Percentiles rank a stretch among this genome's conserved stretches.
phyloP scores from a whole-genome alignment of 2,329 filamentous ascomycete species.

The Annulohypoxylon truncatum region DNA sequence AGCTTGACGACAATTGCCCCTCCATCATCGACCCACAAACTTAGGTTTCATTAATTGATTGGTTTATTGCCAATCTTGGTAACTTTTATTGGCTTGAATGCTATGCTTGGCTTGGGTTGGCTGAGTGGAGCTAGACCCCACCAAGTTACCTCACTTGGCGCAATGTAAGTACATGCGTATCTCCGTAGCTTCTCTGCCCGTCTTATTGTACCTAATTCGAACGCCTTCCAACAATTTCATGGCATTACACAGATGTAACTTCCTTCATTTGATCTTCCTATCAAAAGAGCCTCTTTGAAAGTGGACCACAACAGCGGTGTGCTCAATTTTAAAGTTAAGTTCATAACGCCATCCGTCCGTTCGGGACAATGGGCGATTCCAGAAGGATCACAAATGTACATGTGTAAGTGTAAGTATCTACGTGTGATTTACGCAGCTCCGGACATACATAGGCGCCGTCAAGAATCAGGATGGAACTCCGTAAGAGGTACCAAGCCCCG shows the following conservation, averaged over 20 bases:
- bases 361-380: neutral
- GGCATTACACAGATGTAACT: neutral
- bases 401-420: neutral
- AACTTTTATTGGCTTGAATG: conserved; percentile 25
- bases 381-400: conserved; percentile 8
- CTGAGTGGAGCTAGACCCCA: conserved; percentile 18
- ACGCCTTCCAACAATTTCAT: conserved; percentile 10
- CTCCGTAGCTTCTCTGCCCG: conserved; percentile 1
- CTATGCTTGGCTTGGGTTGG: conserved; percentile 15
- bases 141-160: conserved; percentile 8
- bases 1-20: conserved; percentile 38
- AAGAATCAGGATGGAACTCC: conserved; percentile 25
- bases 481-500: neutral
- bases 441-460: conserved; percentile 15
- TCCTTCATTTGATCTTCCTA: conserved; percentile 7
- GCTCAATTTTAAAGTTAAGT: neutral
- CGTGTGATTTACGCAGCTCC: conserved; percentile 4
- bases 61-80: conserved; percentile 17
- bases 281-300: neutral
- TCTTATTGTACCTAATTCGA: conserved; percentile 4
- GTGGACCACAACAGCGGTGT: conserved; percentile 23
- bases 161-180: conserved; percentile 1
- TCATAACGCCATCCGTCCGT: neutral
- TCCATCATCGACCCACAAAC: conserved; percentile 35
- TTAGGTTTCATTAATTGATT: conserved; percentile 18